Evolutionary conservation across 768 basidiomycete genomes (phyloP), one percentile per base, ranked within the genome.

Genomic region (Tricholoma flavovirens): DNA sequence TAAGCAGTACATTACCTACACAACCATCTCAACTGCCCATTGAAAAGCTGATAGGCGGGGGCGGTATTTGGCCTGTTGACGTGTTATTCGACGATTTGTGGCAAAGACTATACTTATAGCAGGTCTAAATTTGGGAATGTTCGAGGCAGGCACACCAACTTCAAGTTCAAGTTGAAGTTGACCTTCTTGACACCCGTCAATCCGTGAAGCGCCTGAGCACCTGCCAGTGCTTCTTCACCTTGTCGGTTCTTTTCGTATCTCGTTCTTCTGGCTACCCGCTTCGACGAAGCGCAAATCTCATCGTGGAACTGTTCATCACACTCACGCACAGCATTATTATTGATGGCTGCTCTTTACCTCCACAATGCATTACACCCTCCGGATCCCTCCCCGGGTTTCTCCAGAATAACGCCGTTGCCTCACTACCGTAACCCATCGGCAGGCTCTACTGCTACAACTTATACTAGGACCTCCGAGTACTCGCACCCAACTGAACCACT

Each of bases 321-420:
- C n/a, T 17, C 46, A 29, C 46, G 46, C 55, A 51, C 56, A 43
- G 57, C 56, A 51, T 19, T 48, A 59, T 48, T 62, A 54, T 49
- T 63, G 55, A 87, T 87, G 86, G 78, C 83, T 54, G 82, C 81
- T 51, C 66, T 84, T 51, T 77, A 79, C 66, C 75, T 84, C 51
- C 83, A 85, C 68, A 78, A 82, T 62, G 73, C 78, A 30, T 63
- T 82, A 54, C 79, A 79, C 67, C 59, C 73, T 48, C 68, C 73
- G 30, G 75, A 76, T 40, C 53, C 64, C 15, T 53, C n/a, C n/a
- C n/a, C 66, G 45, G 66, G 66, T 38, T 49, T 59, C 60, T 59
- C 19, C 26, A 50, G 36, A 49, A 38, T 73, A 26, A 68, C 69
- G 32, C 71, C 72, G 56, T 75, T 77, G 19, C 69, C 71, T 21